These are phyloP conservation scores for Cryptococcus sp. DNA, from an alignment of 1,284 basidiomycete species.

Conservation along the genomic window DNA sequence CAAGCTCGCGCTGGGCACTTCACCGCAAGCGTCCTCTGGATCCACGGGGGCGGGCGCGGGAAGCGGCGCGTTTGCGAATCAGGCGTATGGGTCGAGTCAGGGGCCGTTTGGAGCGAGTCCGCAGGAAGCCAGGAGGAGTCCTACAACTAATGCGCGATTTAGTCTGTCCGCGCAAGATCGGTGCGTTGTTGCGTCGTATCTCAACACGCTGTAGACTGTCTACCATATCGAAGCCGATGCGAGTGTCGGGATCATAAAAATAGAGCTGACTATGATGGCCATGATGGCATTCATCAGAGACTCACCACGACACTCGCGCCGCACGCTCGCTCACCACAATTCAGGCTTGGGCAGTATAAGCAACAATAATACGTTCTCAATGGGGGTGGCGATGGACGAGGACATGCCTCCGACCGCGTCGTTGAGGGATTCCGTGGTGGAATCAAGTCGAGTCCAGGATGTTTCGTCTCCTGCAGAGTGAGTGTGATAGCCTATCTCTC, in stretches of 20 bases:
- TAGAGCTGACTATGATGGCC: background rate
- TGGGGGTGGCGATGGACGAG: constrained; percentile 23
- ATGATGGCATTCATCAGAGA: constrained; percentile 4
- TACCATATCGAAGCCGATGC: background rate
- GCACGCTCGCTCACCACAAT: constrained; percentile 16
- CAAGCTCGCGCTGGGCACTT: constrained; percentile 38
- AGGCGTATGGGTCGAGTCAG: background rate
- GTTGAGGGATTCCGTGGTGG: constrained; percentile 20
- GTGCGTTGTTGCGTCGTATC: background rate
- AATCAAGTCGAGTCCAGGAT: constrained; percentile 4
- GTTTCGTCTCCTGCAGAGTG: constrained; percentile 13
- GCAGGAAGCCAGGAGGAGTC: constrained; percentile 3
- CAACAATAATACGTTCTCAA: background rate
- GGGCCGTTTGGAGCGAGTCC: background rate
- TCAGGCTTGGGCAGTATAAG: background rate
- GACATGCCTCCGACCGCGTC: constrained; percentile 36
- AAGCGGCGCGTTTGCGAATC: background rate
- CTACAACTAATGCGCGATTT: background rate
- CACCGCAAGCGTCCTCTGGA: constrained; percentile 9
- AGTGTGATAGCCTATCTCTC: constrained; percentile 3
- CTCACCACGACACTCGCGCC: constrained; percentile 26
- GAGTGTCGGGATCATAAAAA: background rate
- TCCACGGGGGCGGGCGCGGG: background rate
- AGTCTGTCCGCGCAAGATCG: background rate
- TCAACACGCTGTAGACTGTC: background rate